A percentile compares a stretch with the other conserved stretches of the same genome.
These are phyloP conservation scores for Populus simonii DNA, from an alignment of 345 rosid species.

Conservation along the genomic window DNA sequence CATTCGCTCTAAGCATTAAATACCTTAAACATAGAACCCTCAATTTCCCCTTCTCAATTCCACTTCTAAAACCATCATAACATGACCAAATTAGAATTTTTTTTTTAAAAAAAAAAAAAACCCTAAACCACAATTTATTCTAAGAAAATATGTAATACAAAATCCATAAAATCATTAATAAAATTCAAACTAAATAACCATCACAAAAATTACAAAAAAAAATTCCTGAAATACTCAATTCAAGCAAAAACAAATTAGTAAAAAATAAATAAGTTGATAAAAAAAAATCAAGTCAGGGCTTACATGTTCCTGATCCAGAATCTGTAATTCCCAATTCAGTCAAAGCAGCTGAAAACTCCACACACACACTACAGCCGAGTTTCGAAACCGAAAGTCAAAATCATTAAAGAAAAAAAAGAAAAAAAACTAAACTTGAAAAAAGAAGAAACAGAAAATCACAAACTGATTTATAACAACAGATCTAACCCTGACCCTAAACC, in stretches of 20 bases:
- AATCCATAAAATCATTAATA: not conserved
- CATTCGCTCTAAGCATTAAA: not conserved
- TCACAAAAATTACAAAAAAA: not conserved
- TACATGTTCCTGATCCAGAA: slow-evolving; percentile 20
- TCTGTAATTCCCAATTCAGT: slow-evolving; percentile 13
- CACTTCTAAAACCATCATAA: not conserved
- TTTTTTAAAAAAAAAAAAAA: not conserved
- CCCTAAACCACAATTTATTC: not conserved
- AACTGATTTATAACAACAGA: not conserved
- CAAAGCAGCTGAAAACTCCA: slow-evolving; percentile 16
- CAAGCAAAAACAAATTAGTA: not conserved
- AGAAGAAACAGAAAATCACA: not conserved
- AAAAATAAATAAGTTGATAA: not conserved
- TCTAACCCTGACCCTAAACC: slow-evolving; percentile 13
- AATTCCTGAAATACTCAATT: not conserved
- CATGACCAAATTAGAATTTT: not conserved
- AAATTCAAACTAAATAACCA: not conserved
- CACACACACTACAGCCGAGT: slow-evolving; percentile 2
- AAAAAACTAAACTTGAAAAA: not conserved
- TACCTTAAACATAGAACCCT: not conserved
- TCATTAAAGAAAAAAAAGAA: not conserved
- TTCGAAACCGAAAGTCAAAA: not conserved
- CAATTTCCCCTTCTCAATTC: not conserved
- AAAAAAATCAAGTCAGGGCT: slow-evolving; percentile 4
- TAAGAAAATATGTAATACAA: not conserved